Evolutionary conservation across 129 eudicot species (phyloP), one percentile per base, ranked within the genome.

Genomic region (Silybum marianum): DNA sequence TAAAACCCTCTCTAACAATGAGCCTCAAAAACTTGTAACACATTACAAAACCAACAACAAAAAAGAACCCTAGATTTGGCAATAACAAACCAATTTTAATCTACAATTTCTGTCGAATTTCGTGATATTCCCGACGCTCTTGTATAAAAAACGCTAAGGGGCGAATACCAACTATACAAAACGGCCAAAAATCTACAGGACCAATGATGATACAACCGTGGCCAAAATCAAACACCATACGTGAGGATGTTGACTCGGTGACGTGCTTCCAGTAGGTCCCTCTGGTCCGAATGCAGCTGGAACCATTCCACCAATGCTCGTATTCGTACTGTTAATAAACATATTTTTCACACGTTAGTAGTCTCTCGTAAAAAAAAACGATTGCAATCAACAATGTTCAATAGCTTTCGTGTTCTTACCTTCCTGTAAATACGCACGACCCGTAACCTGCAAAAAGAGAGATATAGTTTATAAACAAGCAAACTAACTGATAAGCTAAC

Each of bases 351-450:
- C 86, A 73, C 23, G 32, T 71, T 75, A 85, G 75, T 71, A 44
- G n/a, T 48, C 12, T 48, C 14, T 28, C 2, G 28, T 70, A 25
- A 12, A 69, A 12, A 69, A 42, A 18, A 76, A 40, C 0, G 0
- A 28, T 4, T n/a, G 23, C 42, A 12, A 75, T 10, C 18, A 67
- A 69, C 7, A 26, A 78, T 69, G 22, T 18, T 65, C 11, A 22
- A 66, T 39, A 36, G 58, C 48, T 48, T 58, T 75, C 42, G 54
- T 58, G 69, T 3, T 75, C 86, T 91, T 75, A 91, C 97, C 98
- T 91, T 85, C 97, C 98, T 21, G 88, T 89, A 88, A 91, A 94
- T 84, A 54, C 74, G 84, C 98, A 94, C 22, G 93, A 87, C 74
- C 98, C 96, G 69, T 91, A 85, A 54, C 97, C 97, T 94, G 91